These are phyloP conservation scores for Ceratocystis eucalypticola DNA, from an alignment of 2,329 filamentous ascomycete species.

Conservation along the genomic window DNA sequence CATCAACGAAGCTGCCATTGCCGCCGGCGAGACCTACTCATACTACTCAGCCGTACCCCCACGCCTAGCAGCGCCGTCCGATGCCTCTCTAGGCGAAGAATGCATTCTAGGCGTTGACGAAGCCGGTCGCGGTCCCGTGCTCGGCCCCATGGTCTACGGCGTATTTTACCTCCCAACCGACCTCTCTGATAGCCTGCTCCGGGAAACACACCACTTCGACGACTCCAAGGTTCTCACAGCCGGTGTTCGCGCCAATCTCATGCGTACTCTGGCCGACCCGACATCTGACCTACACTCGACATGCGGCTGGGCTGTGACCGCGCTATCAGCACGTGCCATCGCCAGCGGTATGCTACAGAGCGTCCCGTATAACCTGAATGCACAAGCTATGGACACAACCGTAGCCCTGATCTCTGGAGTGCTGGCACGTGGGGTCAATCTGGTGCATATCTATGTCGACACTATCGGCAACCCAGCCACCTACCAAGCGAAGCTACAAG, in stretches of 20 bases:
- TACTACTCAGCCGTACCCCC: constrained; percentile 58
- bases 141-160: constrained; percentile 65
- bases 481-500: constrained; percentile 75
- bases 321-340: constrained; percentile 76
- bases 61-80: constrained; percentile 35
- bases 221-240: constrained; percentile 88
- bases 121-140: constrained; percentile 83
- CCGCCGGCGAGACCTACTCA: constrained; percentile 54
- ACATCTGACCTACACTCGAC: constrained; percentile 33
- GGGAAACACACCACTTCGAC: constrained; percentile 72
- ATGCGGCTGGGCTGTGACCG: constrained; percentile 73
- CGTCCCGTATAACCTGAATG: constrained; percentile 75
- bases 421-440: constrained; percentile 62
- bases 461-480: constrained; percentile 72
- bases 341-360: constrained; percentile 61
- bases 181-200: constrained; percentile 58
- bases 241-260: constrained; percentile 58
- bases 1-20: constrained; percentile 42
- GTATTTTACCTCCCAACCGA: constrained; percentile 63
- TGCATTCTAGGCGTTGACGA: constrained; percentile 86
- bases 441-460: constrained; percentile 86
- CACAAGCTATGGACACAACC: constrained; percentile 88
- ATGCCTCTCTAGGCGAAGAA: constrained; percentile 29
- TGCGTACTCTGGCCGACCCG: constrained; percentile 55
- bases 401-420: constrained; percentile 68